These are phyloP conservation scores for Polyplosphaeria fusca DNA, from an alignment of 495 filamentous ascomycete genomes.

Conservation along the genomic window DNA sequence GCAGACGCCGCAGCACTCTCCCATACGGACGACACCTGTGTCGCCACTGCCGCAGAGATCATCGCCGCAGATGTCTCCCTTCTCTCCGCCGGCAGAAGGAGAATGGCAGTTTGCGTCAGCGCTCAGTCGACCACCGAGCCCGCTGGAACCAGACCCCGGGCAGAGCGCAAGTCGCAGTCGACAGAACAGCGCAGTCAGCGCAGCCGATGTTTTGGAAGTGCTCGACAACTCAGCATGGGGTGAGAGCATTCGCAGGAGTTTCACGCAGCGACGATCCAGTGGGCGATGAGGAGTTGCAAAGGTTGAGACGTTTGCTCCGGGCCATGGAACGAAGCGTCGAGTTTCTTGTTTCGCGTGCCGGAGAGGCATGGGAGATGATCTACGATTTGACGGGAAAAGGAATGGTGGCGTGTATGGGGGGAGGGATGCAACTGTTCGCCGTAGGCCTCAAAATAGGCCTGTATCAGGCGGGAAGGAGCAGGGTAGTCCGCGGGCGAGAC, in stretches of 20 bases:
- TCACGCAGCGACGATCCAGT: slow-evolving; percentile 63
- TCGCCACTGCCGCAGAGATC: slow-evolving; percentile 17
- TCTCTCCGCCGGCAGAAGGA: slow-evolving; percentile 26
- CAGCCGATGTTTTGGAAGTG: slow-evolving; percentile 74
- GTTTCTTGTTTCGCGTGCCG: slow-evolving; percentile 8
- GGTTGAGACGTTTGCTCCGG: background rate
- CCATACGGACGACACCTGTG: slow-evolving; percentile 12
- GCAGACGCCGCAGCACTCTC: slow-evolving; percentile 33
- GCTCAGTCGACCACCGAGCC: slow-evolving; percentile 40
- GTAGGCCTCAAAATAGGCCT: slow-evolving; percentile 18
- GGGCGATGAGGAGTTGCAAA: slow-evolving; percentile 19
- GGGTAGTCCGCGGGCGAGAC: slow-evolving; percentile 19
- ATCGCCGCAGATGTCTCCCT: slow-evolving; percentile 29
- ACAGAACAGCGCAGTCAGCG: slow-evolving; percentile 67
- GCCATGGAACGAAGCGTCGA: background rate
- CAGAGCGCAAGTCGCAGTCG: slow-evolving; percentile 44
- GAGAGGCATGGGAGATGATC: slow-evolving; percentile 10
- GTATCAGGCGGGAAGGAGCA: slow-evolving; percentile 4
- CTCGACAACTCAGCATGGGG: slow-evolving; percentile 88
- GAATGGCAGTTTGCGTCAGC: slow-evolving; percentile 42
- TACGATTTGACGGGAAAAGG: slow-evolving; percentile 15
- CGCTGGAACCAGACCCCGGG: slow-evolving; percentile 30
- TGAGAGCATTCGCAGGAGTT: slow-evolving; percentile 83
- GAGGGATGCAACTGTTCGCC: slow-evolving; percentile 8
- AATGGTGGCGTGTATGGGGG: background rate